Conservation (phyloP, 306 rosid species). For the Vigna radiata region DNA sequence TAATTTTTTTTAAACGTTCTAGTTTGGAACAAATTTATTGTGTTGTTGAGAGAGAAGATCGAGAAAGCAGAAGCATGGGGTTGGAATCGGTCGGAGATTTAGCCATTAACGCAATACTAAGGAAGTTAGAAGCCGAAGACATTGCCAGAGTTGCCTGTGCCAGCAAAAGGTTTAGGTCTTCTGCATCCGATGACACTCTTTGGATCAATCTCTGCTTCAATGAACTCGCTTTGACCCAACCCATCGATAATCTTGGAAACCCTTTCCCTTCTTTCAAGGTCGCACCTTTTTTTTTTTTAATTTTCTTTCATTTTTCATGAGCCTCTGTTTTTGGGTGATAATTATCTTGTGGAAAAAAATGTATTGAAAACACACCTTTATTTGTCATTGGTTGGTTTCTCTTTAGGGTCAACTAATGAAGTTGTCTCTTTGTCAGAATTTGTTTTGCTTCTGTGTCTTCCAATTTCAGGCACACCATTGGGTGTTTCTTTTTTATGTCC, state of each 20-base stretch:
- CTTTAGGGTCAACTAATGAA: slow-evolving; percentile 7
- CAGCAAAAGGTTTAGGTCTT: slow-evolving; percentile 56
- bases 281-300: neutral
- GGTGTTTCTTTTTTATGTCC: slow-evolving; percentile 28
- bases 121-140: slow-evolving; percentile 65
- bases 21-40: no score
- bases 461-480: neutral
- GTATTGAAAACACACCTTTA: neutral
- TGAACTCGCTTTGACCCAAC: slow-evolving; percentile 62
- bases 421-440: slow-evolving; percentile 4
- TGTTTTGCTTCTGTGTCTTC: slow-evolving; percentile 18
- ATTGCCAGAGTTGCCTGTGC: slow-evolving; percentile 64
- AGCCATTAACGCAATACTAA: slow-evolving; percentile 56
- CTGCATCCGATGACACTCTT: slow-evolving; percentile 70
- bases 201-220: slow-evolving; percentile 68
- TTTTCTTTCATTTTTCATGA: neutral
- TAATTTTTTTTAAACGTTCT: no score
- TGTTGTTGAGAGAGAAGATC: neutral
- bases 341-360: neutral
- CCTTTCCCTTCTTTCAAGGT: slow-evolving; percentile 80
- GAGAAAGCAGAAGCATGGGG: slow-evolving; percentile 40
- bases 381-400: neutral
- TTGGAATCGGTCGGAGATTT: slow-evolving; percentile 78
- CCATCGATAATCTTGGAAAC: slow-evolving; percentile 68
- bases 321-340: no score